Base-by-base conservation (phyloP, 495 filamentous ascomycete species). In the Penicillium mononematosum region DNA sequence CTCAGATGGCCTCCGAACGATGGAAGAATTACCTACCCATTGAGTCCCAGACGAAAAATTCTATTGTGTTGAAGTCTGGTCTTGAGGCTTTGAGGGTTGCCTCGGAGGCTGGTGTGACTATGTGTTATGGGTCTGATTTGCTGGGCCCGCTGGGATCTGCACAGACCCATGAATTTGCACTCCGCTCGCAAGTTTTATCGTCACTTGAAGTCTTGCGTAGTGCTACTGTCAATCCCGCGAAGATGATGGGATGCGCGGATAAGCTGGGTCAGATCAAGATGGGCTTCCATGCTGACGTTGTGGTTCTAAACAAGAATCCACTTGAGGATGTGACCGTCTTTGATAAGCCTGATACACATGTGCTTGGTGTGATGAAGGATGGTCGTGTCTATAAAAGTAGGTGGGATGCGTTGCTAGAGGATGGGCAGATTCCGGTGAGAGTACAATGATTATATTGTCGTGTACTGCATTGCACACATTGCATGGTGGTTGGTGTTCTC, bases 71-170 rank as follows among this genome's bases (percentile, higher is more conserved):
- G 0, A 58, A 67, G 1, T 71, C 72, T 8, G 80, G 81, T 0
- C 60, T 81, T 19, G 51, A 72, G 14, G 69, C 75, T 2, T 53
- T 84, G 31, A 68, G 73, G 27, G 70, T 81, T 45, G 77, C 75
- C 1, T 64, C 66, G 6, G 69, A 77, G 11, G 79, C 78, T 3
- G 81, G 78, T 4, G 74, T 82, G 2, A 76, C 67, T 4, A 80
- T 85, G 63, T 83, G 80, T 60, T 83, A 74, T 64, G 81, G 81
- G 5, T 79, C 80, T 3, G 82, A 83, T 67, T 71, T 84, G 17
- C 70, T 85, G 0, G 81, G 75, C 1, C 74, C 74, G 10, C 31
- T 83, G 58, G 70, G 70, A 11, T 64, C 63, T 11, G 70, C 74
- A 31, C 79, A 85, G 68, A 77, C 69, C 4, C 67, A 74, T 31